Evolutionary conservation across 768 basidiomycete species (phyloP), one percentile per base, ranked within the genome.

Genomic region (Termitomyces sp.): DNA sequence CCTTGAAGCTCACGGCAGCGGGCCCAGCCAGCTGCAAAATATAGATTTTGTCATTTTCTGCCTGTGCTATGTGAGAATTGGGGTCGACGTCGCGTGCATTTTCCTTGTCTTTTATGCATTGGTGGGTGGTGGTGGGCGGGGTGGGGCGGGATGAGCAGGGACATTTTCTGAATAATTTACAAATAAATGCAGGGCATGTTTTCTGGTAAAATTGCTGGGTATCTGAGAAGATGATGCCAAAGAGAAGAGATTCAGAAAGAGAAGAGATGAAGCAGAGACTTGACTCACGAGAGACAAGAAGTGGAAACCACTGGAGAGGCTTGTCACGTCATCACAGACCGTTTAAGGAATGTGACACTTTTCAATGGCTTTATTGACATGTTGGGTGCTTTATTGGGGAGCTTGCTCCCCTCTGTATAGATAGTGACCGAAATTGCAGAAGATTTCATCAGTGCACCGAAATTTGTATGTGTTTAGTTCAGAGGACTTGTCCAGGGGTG

Each of bases 71-170:
- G 53, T 70, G 71, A 57, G 66, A 65, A 40, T 58, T 56, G 17
- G 69, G 61, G 2, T 71, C 68, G 45, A 71, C 68, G 37, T 73
- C 62, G 40, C 74, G 69, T 29, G 56, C 17, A 63, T 76, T 77
- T 60, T 83, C 83, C 66, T 83, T 85, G 66, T 85, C 80, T 59
- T 73, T 75, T 59, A 66, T 66, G 27, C 59, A 62, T 52, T 78
- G 70, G 56, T 84, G 85, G 6, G 79, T 74, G 5, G 86, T 80
- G 54, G 72, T 72, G 5, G 87, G 87, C 11, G 87, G 87, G 0
- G 86, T 87, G n/a, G n/a, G n/a, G n/a, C n/a, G n/a, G n/a, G n/a
- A n/a, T n/a, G 6, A 77, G 78, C 25, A 89, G 78, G 59, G 69
- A 67, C 75, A 82, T 84, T 65, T 27, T 54, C 61, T 46, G 31